Conservation (phyloP, 2,329 filamentous ascomycete genomes). For the Penicillium glabrum region DNA sequence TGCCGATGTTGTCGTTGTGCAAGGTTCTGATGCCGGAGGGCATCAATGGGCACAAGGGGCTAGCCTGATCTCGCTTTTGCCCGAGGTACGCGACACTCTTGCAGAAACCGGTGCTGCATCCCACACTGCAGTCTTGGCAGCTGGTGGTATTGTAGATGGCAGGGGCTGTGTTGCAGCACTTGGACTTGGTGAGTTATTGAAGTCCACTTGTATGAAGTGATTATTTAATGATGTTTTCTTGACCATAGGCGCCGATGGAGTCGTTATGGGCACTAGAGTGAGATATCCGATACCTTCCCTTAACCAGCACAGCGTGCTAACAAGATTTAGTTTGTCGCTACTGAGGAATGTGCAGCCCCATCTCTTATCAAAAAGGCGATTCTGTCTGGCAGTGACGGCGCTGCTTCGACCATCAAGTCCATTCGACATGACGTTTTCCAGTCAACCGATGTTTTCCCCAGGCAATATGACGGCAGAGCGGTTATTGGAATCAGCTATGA, state of each 20-base stretch:
- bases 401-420: slow-evolving; percentile 48
- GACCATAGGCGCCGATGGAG: slow-evolving; percentile 18
- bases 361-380: slow-evolving; percentile 44
- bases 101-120: slow-evolving; percentile 20
- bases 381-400: slow-evolving; percentile 47
- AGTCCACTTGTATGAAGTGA: not conserved
- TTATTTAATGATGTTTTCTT: not conserved
- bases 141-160: slow-evolving; percentile 61
- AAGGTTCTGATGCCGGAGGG: slow-evolving; percentile 65
- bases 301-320: slow-evolving; percentile 17
- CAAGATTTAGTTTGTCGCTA: slow-evolving; percentile 43
- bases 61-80: slow-evolving; percentile 57
- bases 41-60: slow-evolving; percentile 59
- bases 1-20: slow-evolving; percentile 61
- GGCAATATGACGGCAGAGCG: slow-evolving; percentile 21
- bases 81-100: slow-evolving; percentile 56
- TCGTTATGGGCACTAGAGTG: slow-evolving; percentile 23
- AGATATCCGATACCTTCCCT: not conserved
- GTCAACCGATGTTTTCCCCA: slow-evolving; percentile 20
- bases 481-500: slow-evolving; percentile 15
- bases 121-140: slow-evolving; percentile 50
- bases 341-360: slow-evolving; percentile 46
- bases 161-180: slow-evolving; percentile 58
- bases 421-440: slow-evolving; percentile 20
- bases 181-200: slow-evolving; percentile 46